Conservation (phyloP, 768 basidiomycete genomes). For the Royoungia palumana region DNA sequence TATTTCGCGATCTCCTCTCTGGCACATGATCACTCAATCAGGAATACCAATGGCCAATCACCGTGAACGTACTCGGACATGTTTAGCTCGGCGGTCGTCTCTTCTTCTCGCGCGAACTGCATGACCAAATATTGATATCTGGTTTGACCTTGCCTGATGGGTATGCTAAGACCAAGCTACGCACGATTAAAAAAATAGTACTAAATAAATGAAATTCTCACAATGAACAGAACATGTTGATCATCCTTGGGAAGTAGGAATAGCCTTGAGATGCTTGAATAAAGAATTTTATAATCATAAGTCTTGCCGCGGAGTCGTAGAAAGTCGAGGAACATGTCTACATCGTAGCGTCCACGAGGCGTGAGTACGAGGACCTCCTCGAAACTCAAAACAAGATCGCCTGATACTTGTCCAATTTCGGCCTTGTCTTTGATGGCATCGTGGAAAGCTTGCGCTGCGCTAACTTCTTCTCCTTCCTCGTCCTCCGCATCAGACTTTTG, state of each 20-base stretch:
- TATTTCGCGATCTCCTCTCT: slow-evolving; percentile 78
- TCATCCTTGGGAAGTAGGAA: slow-evolving; percentile 98
- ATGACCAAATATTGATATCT: slow-evolving; percentile 97
- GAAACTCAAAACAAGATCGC: slow-evolving; percentile 90
- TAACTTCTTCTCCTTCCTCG: slow-evolving; percentile 70
- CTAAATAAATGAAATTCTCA: slow-evolving; percentile 38
- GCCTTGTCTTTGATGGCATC: slow-evolving; percentile 95
- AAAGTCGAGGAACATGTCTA: slow-evolving; percentile 97
- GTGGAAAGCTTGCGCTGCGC: slow-evolving; percentile 95
- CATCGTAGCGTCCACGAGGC: slow-evolving; percentile 93
- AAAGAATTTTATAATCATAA: slow-evolving; percentile 97
- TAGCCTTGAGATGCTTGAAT: slow-evolving; percentile 78
- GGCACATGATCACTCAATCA: not conserved
- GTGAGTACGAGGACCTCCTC: slow-evolving; percentile 94
- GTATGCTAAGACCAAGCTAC: slow-evolving; percentile 86
- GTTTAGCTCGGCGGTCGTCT: slow-evolving; percentile 93
- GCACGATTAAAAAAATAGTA: slow-evolving; percentile 5
- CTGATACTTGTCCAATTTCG: slow-evolving; percentile 86
- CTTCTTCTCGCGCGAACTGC: slow-evolving; percentile 97
- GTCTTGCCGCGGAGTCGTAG: slow-evolving; percentile 95
- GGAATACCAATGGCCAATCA: not conserved
- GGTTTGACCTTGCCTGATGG: slow-evolving; percentile 97
- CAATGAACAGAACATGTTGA: slow-evolving; percentile 91
- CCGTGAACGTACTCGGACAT: slow-evolving; percentile 71
- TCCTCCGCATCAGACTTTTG: slow-evolving; percentile 71